Evolutionary conservation across 148 eudicot genomes (phyloP).

Genomic region (Silene latifolia): DNA sequence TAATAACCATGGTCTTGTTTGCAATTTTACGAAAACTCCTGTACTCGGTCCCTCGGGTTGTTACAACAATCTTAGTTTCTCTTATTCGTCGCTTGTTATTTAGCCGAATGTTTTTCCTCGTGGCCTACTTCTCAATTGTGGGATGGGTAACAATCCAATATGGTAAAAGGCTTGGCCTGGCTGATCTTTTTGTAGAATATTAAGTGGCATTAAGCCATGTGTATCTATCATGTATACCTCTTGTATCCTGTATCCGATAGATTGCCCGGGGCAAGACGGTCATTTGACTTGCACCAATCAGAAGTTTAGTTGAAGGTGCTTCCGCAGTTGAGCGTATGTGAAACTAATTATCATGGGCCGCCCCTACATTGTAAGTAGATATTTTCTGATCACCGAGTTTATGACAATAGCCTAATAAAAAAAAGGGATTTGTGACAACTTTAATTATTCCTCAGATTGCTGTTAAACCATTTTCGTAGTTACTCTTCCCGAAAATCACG

Average conservation of each 20-base stretch:
- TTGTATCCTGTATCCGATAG: slow-evolving; percentile 2
- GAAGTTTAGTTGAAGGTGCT: not conserved
- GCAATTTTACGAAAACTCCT: slow-evolving; percentile 35
- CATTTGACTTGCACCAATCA: not conserved
- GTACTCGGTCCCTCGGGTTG: slow-evolving; percentile 28
- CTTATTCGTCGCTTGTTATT: slow-evolving; percentile 35
- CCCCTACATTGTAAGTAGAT: not conserved
- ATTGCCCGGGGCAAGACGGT: not conserved
- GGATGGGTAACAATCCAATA: slow-evolving; percentile 76
- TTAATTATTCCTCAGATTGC: too few relatives aligned
- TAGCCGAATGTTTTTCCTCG: slow-evolving; percentile 50
- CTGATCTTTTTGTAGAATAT: slow-evolving; percentile 34
- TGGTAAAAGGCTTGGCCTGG: slow-evolving; percentile 60
- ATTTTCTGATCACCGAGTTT: too few relatives aligned
- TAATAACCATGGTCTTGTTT: slow-evolving; percentile 42
- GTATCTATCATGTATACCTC: slow-evolving; percentile 8
- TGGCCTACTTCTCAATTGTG: slow-evolving; percentile 70
- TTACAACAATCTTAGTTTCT: slow-evolving; percentile 22
- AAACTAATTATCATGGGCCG: not conserved
- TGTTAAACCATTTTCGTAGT: too few relatives aligned
- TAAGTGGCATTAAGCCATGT: slow-evolving; percentile 21
- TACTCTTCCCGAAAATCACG: too few relatives aligned
- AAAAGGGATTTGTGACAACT: too few relatives aligned
- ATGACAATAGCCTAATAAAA: too few relatives aligned
- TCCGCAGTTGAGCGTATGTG: not conserved